Base-by-base conservation (phyloP, 305 asterid species). In the Fraxinus ornus region DNA sequence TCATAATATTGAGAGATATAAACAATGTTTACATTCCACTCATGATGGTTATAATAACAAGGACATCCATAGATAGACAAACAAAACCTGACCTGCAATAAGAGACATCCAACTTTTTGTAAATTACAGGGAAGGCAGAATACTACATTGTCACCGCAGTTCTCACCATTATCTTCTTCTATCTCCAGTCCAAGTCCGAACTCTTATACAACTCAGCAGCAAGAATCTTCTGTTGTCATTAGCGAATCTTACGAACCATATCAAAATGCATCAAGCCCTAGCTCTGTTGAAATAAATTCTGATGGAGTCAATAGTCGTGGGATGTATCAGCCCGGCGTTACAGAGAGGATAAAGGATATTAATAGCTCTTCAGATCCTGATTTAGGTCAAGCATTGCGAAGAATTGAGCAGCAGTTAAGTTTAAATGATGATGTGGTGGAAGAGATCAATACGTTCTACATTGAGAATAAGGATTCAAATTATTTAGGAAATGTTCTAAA, bases 341-440 rank as follows among this genome's bases (percentile, higher is more conserved):
- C 77, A 72, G 90, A 77, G 82, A 88, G 88, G 85, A 75, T 79
- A 79, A 88, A 85, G 76, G 96, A 88, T 83, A 89, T 68, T 82
- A 85, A 78, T 72, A 80, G 92, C 83, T 85, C 94, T 82, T 84
- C 97, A 21, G 83, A 77, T 84, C 90, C 85, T 15, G 90, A 85
- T 78, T 83, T 96, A 35, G 86, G 88, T 87, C 87, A 77, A 86
- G 98, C 98, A 36, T 83, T 96, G 86, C 90, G 89, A 88, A 89
- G 86, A 86, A 84, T 94, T 76, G 90, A 94, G 90, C 93, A 92
- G 75, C 95, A 94, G 77, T 84, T 97, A 84, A 93, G 97, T 91
- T 86, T 94, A 85, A 91, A 96, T 79, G 95, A 94, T 80, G 97
- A 89, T 49, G 88, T 88, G 80, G 81, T 88, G 80, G 81, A 86